These are phyloP conservation scores for Lachancea cidri DNA, from an alignment of 805 yeast species.

Conservation along the genomic window DNA sequence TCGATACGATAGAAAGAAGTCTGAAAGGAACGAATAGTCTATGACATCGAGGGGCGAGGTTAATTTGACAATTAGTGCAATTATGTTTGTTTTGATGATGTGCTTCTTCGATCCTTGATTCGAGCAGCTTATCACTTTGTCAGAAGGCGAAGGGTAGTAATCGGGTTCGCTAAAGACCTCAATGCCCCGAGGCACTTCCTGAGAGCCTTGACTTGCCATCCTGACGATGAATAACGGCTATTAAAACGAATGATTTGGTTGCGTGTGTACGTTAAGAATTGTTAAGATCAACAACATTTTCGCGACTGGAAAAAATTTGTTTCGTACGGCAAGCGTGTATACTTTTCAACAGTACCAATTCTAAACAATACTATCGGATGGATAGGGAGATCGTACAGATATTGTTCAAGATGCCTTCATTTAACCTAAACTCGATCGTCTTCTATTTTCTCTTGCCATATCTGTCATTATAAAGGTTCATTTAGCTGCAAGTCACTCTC, in stretches of 20 bases:
- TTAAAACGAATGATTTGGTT: background rate
- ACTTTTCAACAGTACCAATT: background rate
- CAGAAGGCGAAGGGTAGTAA: constrained; percentile 8
- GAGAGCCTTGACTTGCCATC: background rate
- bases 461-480: too few relatives aligned
- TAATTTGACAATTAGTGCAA: constrained; percentile 47
- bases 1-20: constrained; percentile 81
- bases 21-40: constrained; percentile 74
- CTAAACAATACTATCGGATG: background rate
- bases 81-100: constrained; percentile 10
- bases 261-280: background rate
- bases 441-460: too few relatives aligned
- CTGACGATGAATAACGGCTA: background rate
- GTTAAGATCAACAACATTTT: background rate
- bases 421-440: too few relatives aligned
- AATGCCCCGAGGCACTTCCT: background rate
- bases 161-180: constrained; percentile 3
- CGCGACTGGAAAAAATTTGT: background rate
- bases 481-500: too few relatives aligned
- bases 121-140: constrained; percentile 3
- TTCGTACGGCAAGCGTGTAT: background rate
- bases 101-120: constrained; percentile 1
- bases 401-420: background rate
- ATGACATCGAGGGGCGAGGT: constrained; percentile 65
- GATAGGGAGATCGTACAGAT: background rate